Conservation (phyloP, 345 rosid species). For the Moricandia moricandioides region DNA sequence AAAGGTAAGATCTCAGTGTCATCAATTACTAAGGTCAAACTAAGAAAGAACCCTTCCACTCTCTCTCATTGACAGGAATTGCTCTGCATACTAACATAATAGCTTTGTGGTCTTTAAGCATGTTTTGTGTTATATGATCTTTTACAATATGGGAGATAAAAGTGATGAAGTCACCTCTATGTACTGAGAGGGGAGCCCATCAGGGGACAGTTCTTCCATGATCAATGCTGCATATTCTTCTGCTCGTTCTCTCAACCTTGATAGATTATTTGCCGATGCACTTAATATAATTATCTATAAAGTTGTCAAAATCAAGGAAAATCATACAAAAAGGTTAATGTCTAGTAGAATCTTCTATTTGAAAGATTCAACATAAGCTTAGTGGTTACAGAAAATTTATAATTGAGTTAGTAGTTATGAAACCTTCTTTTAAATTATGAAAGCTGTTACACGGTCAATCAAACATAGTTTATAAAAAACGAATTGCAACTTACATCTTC, state of each 20-base stretch:
- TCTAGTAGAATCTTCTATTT: not conserved
- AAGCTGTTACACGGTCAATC: constrained; percentile 25
- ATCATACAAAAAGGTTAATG: constrained; percentile 2
- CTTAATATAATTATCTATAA: constrained; percentile 81
- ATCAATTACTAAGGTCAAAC: constrained; percentile 23
- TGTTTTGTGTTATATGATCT: constrained; percentile 8
- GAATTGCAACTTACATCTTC: constrained; percentile 4
- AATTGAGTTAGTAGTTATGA: constrained; percentile 11
- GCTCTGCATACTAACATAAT: not conserved
- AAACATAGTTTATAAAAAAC: not conserved
- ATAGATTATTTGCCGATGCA: constrained; percentile 85
- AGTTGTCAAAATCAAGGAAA: constrained; percentile 25
- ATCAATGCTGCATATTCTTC: constrained; percentile 95
- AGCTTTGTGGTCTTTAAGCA: not conserved
- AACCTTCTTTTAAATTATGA: not conserved
- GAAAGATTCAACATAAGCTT: constrained; percentile 31
- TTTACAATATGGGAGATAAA: not conserved
- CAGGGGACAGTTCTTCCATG: constrained; percentile 78
- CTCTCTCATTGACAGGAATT: constrained; percentile 1
- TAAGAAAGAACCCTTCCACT: constrained; percentile 19
- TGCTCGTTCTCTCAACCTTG: constrained; percentile 91
- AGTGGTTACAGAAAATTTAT: not conserved
- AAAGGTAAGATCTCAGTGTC: constrained; percentile 12
- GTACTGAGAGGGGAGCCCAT: constrained; percentile 55
- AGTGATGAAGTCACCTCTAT: constrained; percentile 66